phyloP scores from a whole-genome alignment of 805 yeast genomes.

The Hanseniaspora mollemarum region DNA sequence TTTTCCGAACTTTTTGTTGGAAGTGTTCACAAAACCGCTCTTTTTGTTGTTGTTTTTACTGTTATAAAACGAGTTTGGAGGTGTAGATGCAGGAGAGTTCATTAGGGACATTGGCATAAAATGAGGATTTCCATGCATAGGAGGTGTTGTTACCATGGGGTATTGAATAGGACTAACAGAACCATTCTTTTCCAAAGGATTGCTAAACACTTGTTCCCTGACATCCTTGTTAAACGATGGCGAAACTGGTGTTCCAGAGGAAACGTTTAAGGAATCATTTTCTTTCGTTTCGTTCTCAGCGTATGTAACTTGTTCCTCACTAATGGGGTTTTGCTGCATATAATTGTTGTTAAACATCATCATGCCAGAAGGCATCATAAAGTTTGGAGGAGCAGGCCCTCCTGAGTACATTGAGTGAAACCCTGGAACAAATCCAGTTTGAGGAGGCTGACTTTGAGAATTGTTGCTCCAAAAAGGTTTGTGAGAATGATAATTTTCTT shows the following conservation, averaged over 20 bases:
- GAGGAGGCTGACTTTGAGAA: neutral
- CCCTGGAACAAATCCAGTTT: neutral
- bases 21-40: neutral
- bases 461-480: neutral
- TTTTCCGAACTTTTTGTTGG: constrained; percentile 19
- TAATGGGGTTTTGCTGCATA: neutral
- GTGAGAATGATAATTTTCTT: neutral
- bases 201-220: neutral
- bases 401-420: neutral
- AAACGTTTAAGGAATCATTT: neutral
- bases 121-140: constrained; percentile 5
- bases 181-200: neutral
- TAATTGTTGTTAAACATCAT: neutral
- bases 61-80: neutral
- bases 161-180: neutral
- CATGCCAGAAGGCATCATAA: constrained; percentile 10
- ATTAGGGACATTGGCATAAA: constrained; percentile 9
- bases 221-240: neutral
- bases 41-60: constrained; percentile 16
- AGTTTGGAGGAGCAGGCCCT: constrained; percentile 7
- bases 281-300: neutral
- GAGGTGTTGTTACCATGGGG: constrained; percentile 9
- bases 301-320: neutral
- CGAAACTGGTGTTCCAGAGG: neutral
- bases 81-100: constrained; percentile 12